Evolutionary conservation across 306 rosid genomes (phyloP), one percentile per base, ranked within the genome.

Genomic region (Leucaena leucocephala): DNA sequence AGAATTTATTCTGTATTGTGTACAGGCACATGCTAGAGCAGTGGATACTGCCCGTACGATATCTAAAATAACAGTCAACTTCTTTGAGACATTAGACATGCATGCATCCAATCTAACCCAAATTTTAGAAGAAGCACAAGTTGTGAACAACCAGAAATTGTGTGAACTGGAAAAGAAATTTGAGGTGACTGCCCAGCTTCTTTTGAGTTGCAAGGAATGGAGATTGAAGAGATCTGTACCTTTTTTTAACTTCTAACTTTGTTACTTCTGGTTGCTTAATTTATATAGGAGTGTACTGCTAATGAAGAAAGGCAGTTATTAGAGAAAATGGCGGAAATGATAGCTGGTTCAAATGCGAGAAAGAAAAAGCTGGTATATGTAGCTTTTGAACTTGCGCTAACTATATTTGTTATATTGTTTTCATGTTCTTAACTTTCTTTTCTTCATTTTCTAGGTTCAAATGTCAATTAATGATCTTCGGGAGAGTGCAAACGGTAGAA

Each of bases 1-100:
- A 78, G 54, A 38, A 68, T 34, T 81, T 63, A 21, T 52, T 38
- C 80, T 72, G 71, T 70, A 34, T 80, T 74, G 66, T 12, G 4
- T 72, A 69, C 86, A 95, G 99, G 97, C 99, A 76, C 98, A 96
- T 87, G 90, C 88, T 72, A 91, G 98, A 88, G 98, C 94, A 66
- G 94, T 91, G 64, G 91, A 96, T 79, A 91, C 93, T 59, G 88
- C 97, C 77, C 91, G 99, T 57, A 84, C 86, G 27, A 88, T 93
- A 84, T 96, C 99, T 76, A 93, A 86, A 88, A 85, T 91, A 84
- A 93, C 99, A 2, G 89, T 91, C 79, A 85, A 83, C 89, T 96
- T 96, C 85, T 91, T 96, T 79, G 77, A 86, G 86, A 90, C 99
- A 36, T 77, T 96, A 48, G 98, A 90, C 78, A 81, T 63, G 78